phyloP scores from a whole-genome alignment of 73 alveolate genomes.

The Paramecium pentaurelia region DNA sequence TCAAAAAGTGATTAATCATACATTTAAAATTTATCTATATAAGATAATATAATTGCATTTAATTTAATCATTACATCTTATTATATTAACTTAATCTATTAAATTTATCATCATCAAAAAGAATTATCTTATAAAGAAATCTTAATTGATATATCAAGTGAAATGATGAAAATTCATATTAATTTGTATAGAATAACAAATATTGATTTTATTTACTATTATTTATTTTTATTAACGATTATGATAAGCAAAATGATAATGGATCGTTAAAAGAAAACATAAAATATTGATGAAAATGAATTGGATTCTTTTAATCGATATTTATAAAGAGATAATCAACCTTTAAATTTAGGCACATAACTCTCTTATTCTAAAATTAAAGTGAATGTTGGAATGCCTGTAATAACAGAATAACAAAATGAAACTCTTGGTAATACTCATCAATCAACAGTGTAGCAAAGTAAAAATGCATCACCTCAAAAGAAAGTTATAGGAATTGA shows the following conservation, averaged over 20 bases:
- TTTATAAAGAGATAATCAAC: neutral
- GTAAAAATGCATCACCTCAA: neutral
- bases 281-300: slow-evolving; percentile 26
- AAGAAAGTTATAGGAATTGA: neutral
- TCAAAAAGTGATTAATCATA: slow-evolving; percentile 14
- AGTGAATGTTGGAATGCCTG: slow-evolving; percentile 27
- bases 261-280: neutral
- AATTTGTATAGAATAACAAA: neutral
- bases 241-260: slow-evolving; percentile 30
- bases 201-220: neutral
- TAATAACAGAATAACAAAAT: neutral
- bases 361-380: slow-evolving; percentile 32
- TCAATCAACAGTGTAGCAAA: neutral
- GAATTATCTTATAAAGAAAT: no score
- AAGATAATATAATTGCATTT: neutral
- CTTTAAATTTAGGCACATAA: neutral
- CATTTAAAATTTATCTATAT: neutral
- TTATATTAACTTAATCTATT: neutral
- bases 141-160: no score
- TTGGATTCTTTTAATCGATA: slow-evolving; percentile 8
- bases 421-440: slow-evolving; percentile 29
- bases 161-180: no score
- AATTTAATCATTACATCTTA: neutral
- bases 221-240: slow-evolving; percentile 6
- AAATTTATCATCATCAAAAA: no score